Conservation (phyloP, 805 yeast species). For the Blastobotrys americana region DNA sequence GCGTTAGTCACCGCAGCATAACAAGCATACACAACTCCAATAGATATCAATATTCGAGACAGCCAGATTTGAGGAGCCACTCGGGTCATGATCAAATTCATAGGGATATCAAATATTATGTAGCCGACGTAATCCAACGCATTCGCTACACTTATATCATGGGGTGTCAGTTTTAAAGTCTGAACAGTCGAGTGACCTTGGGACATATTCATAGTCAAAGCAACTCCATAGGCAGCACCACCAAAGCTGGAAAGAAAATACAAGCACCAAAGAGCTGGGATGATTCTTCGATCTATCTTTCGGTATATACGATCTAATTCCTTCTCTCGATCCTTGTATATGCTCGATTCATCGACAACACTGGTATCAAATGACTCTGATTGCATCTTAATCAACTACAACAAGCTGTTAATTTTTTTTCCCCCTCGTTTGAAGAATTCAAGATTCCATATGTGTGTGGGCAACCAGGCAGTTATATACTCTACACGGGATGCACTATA, state of each 20-base stretch:
- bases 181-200: slow-evolving; percentile 54
- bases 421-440: no score
- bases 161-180: slow-evolving; percentile 43
- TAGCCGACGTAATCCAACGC: slow-evolving; percentile 79
- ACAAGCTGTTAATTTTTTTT: no score
- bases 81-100: slow-evolving; percentile 78
- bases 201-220: slow-evolving; percentile 68
- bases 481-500: no score
- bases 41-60: slow-evolving; percentile 65
- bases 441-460: no score
- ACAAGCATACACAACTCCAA: slow-evolving; percentile 72
- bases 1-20: slow-evolving; percentile 52
- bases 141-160: slow-evolving; percentile 63
- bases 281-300: slow-evolving; percentile 60
- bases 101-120: slow-evolving; percentile 79
- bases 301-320: slow-evolving; percentile 36
- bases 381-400: neutral
- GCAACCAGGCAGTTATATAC: no score
- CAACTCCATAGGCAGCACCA: slow-evolving; percentile 64
- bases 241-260: slow-evolving; percentile 79
- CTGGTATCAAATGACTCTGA: no score
- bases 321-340: slow-evolving; percentile 11
- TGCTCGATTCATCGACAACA: no score
- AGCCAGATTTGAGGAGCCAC: slow-evolving; percentile 83
- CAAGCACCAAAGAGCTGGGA: slow-evolving; percentile 75